These are phyloP conservation scores for Arachnomyces sp. DNA, from an alignment of 2,329 filamentous ascomycete genomes.

Conservation along the genomic window DNA sequence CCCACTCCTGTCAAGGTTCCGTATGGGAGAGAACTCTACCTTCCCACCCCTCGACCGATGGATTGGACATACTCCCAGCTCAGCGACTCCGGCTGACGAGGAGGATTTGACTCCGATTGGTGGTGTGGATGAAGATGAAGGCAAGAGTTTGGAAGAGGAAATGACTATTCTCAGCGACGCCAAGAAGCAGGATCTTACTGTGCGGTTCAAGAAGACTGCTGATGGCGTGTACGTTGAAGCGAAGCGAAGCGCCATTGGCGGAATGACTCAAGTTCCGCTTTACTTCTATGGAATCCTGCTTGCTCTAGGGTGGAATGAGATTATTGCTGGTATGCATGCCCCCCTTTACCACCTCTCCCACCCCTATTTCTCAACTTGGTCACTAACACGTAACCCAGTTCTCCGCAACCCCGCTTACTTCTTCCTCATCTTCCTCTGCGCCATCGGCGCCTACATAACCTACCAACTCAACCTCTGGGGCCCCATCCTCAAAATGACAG, in stretches of 20 bases:
- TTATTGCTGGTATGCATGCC: slow-evolving; percentile 67
- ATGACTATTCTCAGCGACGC: slow-evolving; percentile 88
- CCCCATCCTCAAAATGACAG: slow-evolving; percentile 90
- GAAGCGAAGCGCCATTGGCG: slow-evolving; percentile 91
- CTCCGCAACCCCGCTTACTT: slow-evolving; percentile 91
- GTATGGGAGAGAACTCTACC: slow-evolving; percentile 62
- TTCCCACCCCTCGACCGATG: slow-evolving; percentile 77
- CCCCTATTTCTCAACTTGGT: background rate
- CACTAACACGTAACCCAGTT: slow-evolving; percentile 46
- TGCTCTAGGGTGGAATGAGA: slow-evolving; percentile 97
- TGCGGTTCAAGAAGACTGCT: slow-evolving; percentile 96
- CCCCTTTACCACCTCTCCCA: background rate
- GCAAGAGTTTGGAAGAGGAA: slow-evolving; percentile 90
- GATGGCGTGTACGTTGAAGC: slow-evolving; percentile 97
- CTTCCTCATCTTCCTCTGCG: slow-evolving; percentile 70
- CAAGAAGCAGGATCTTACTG: slow-evolving; percentile 83
- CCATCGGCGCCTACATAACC: slow-evolving; percentile 73
- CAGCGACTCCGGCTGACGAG: slow-evolving; percentile 72
- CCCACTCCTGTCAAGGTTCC: slow-evolving; percentile 78
- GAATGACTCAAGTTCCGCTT: slow-evolving; percentile 83
- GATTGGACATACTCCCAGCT: slow-evolving; percentile 68
- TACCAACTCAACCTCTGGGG: slow-evolving; percentile 93
- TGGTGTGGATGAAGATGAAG: slow-evolving; percentile 88
- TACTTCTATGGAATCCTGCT: slow-evolving; percentile 90
- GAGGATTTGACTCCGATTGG: slow-evolving; percentile 84